These are phyloP conservation scores for Raffaelea albimanens DNA, from an alignment of 2,329 filamentous ascomycete species.

Conservation along the genomic window DNA sequence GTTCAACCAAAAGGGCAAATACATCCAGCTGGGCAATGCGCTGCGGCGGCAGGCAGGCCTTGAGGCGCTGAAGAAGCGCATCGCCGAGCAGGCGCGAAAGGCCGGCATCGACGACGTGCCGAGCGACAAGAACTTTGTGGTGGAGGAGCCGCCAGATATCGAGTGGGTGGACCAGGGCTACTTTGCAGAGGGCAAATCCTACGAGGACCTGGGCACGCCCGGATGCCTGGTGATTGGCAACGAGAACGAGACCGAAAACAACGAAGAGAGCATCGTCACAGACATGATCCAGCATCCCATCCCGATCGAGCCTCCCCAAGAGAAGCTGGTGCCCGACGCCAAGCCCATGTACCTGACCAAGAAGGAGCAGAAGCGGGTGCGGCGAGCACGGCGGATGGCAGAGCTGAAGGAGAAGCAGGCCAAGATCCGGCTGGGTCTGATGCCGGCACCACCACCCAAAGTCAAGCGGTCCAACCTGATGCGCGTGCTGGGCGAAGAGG, in stretches of 20 bases:
- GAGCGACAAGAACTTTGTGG: slow-evolving; percentile 81
- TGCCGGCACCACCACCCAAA: slow-evolving; percentile 85
- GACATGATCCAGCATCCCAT: slow-evolving; percentile 89
- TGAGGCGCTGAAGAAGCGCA: slow-evolving; percentile 89
- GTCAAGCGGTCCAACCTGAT: slow-evolving; percentile 97
- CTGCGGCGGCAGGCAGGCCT: slow-evolving; percentile 78
- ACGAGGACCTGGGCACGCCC: slow-evolving; percentile 58
- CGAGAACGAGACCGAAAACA: slow-evolving; percentile 50
- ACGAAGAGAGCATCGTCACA: slow-evolving; percentile 79
- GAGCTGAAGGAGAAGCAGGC: slow-evolving; percentile 94
- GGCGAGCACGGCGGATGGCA: slow-evolving; percentile 81
- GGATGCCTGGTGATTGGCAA: slow-evolving; percentile 41
- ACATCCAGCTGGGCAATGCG: slow-evolving; percentile 87
- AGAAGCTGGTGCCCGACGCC: slow-evolving; percentile 63
- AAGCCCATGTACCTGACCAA: slow-evolving; percentile 90
- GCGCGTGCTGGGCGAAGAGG: slow-evolving; percentile 85
- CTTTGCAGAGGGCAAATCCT: slow-evolving; percentile 64
- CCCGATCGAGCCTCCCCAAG: slow-evolving; percentile 81
- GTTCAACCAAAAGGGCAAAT: slow-evolving; percentile 96
- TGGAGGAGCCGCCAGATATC: slow-evolving; percentile 74
- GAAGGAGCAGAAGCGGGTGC: slow-evolving; percentile 84
- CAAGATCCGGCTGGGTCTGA: slow-evolving; percentile 84
- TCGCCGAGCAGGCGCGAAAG: slow-evolving; percentile 77
- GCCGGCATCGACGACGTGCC: slow-evolving; percentile 90
- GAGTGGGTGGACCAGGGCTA: slow-evolving; percentile 95